Percentiles rank a stretch among this genome's conserved stretches.
Conservation (phyloP, 148 eudicot species). For the Vaccinium myrtillus region DNA sequence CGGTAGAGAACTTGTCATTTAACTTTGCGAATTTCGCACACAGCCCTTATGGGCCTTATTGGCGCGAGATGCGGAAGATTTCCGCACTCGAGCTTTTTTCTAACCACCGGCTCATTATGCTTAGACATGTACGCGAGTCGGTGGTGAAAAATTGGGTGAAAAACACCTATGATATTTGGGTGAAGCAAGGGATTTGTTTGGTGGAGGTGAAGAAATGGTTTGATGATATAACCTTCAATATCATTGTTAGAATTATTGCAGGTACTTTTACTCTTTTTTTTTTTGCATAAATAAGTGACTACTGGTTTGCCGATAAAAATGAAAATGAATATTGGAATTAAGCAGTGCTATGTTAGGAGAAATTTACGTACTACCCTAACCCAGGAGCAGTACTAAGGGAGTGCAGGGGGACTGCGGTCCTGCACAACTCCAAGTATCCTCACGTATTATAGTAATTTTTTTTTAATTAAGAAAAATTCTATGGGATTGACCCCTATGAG, state of each 20-base stretch:
- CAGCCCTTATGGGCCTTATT: background rate
- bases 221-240: background rate
- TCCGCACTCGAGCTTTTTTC: background rate
- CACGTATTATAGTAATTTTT: too few relatives aligned
- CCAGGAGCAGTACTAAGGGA: too few relatives aligned
- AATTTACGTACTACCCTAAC: too few relatives aligned
- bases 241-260: background rate
- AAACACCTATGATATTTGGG: background rate
- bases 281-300: too few relatives aligned
- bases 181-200: background rate
- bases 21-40: background rate
- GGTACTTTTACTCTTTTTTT: background rate
- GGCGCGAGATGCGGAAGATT: background rate
- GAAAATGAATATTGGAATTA: too few relatives aligned
- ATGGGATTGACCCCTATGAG: too few relatives aligned
- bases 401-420: too few relatives aligned
- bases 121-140: background rate
- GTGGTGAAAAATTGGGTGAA: background rate
- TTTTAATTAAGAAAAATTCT: too few relatives aligned
- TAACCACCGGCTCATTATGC: background rate
- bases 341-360: too few relatives aligned
- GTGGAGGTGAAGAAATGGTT: conserved; percentile 2
- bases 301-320: too few relatives aligned
- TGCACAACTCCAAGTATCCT: too few relatives aligned
- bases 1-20: background rate